phyloP scores from a whole-genome alignment of 2,329 filamentous ascomycete genomes.

The Penicillium sp. region DNA sequence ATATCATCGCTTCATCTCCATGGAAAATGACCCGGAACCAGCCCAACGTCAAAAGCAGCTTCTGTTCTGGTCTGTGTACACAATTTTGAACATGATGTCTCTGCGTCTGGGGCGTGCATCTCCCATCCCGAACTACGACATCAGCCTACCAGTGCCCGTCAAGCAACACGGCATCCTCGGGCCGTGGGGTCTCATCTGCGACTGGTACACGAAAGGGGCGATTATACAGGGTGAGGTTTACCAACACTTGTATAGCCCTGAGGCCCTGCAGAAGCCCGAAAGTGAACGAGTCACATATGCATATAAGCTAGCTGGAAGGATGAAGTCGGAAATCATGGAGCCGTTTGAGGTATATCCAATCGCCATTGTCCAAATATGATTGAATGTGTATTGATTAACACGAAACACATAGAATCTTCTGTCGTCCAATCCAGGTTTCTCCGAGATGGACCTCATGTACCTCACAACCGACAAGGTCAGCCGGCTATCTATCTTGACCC shows the following conservation, averaged over 20 bases:
- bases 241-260: slow-evolving; percentile 53
- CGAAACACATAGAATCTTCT: slow-evolving; percentile 11
- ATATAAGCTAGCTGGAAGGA: slow-evolving; percentile 28
- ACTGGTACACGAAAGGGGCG: slow-evolving; percentile 57
- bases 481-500: slow-evolving; percentile 37
- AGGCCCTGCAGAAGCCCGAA: slow-evolving; percentile 29
- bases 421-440: slow-evolving; percentile 14
- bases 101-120: slow-evolving; percentile 60
- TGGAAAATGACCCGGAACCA: slow-evolving; percentile 24
- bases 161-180: slow-evolving; percentile 14
- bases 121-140: slow-evolving; percentile 60
- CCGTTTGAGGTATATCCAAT: slow-evolving; percentile 29
- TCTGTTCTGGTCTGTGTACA: slow-evolving; percentile 61
- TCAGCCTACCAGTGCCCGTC: slow-evolving; percentile 46
- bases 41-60: slow-evolving; percentile 36
- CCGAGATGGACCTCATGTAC: slow-evolving; percentile 29
- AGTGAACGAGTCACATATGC: slow-evolving; percentile 30
- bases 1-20: slow-evolving; percentile 49
- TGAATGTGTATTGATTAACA: background rate
- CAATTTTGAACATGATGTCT: slow-evolving; percentile 58
- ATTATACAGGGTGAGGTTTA: slow-evolving; percentile 61
- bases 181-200: slow-evolving; percentile 50
- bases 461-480: slow-evolving; percentile 38
- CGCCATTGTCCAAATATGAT: background rate
- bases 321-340: slow-evolving; percentile 30